Base-by-base conservation (phyloP, 108 stramenopile genomes). In the Pseudonitzschia pungens region DNA sequence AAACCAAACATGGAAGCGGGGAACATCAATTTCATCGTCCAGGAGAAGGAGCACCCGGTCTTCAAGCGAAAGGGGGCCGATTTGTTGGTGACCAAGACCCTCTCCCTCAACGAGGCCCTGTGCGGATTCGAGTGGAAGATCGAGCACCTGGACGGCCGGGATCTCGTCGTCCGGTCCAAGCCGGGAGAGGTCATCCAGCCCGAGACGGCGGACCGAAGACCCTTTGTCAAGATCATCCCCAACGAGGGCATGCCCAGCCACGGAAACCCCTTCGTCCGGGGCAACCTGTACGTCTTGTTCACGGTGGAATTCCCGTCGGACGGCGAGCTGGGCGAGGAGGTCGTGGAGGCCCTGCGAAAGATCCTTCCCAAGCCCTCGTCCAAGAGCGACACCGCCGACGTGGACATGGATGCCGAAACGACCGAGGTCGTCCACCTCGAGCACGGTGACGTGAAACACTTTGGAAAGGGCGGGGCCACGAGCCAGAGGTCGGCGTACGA, bases 221-320 rank as follows among this genome's bases (percentile, higher is more conserved):
- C 94, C 42, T 92, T 85, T 83, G 89, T 92, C 43, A 92, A 95
- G 75, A 86, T 92, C 74, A 80, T 98, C 14, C 80, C 78, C 9
- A 85, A 93, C 71, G 99, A 98, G 69, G 99, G 99, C 56, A 99
- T 99, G 99, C 98, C 99, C 3, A 80, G 89, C 31, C 80, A 80
- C 65, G 98, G 97, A 29, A 94, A 91, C 43, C 98, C 97, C 16
- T 97, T 95, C 60, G 85, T 89, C 55, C 83, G 88, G 65, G 99
- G 99, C 2, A 94, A 97, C 64, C 68, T 99, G 43, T 90, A 97
- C 64, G 81, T 99, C 31, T 70, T 90, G 66, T 99, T 99, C 73
- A 93, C 90, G 57, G 95, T 96, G 58, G 70, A 76, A 71, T 99
- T 97, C 83, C 98, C 93, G 21, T 51, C 74, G 22, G 87, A 86